These are phyloP conservation scores for Penicillium daleae DNA, from an alignment of 495 filamentous ascomycete species.

Conservation along the genomic window DNA sequence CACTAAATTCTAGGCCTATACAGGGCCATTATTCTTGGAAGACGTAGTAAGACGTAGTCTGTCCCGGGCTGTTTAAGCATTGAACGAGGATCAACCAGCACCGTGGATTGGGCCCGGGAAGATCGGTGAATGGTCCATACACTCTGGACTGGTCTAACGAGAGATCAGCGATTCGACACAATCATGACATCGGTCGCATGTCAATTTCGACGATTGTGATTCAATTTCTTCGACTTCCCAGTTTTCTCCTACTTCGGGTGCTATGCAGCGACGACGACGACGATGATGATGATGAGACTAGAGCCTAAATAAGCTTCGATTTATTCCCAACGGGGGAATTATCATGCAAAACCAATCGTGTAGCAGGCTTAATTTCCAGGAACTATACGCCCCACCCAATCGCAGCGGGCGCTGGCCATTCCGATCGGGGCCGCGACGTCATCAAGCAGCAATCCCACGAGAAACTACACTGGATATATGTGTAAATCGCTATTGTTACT, in stretches of 20 bases:
- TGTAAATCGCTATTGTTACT: background rate
- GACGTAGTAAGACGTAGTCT: no score
- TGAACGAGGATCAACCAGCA: constrained; percentile 9
- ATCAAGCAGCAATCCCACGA: background rate
- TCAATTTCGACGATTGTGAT: background rate
- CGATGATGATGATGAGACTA: constrained; percentile 1
- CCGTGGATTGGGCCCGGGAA: constrained; percentile 17
- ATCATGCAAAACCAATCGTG: background rate
- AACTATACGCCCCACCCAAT: constrained; percentile 4
- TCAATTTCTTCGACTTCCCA: background rate
- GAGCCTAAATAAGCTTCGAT: background rate
- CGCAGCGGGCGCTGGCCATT: background rate
- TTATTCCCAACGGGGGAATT: background rate
- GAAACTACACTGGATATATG: no score
- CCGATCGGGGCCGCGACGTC: background rate
- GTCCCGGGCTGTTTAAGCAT: background rate
- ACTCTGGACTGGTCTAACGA: background rate
- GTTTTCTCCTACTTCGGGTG: background rate
- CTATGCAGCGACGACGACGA: background rate
- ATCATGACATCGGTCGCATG: constrained; percentile 10
- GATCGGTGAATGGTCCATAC: constrained; percentile 18
- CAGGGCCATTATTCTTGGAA: no score
- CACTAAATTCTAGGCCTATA: no score
- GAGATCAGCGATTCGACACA: constrained; percentile 9
- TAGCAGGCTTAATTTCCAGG: background rate